Base-by-base conservation (phyloP, 1,284 basidiomycete genomes). In the Termitomyces sp. region DNA sequence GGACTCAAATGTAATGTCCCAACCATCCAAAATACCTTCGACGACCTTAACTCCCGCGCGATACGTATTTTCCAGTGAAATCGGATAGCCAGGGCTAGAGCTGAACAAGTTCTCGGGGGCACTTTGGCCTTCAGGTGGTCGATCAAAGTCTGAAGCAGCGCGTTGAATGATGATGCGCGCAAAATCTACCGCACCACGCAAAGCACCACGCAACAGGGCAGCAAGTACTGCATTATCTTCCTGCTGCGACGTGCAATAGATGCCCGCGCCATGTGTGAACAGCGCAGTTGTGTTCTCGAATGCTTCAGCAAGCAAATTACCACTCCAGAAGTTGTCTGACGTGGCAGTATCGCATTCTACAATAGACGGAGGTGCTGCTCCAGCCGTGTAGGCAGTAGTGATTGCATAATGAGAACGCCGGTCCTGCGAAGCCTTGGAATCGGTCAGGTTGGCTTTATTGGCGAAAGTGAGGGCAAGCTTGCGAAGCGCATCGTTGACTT, bases 241-340 rank as follows among this genome's bases (percentile, higher is more conserved):
- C 18, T 56, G 51, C 39, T 56, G 55, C 3, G 55, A 47, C 18
- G 52, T 53, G 41, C 55, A 53, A 26, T 53, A 56, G 8, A 53
- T 40, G 16, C 52, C 55, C 3, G 35, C 28, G 19, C 52, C 55
- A n/a, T 50, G 46, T 14, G 55, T 56, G 24, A 53, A 56, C 24
- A 56, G 33, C 31, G 33, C 14, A 33, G 52, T 53, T 10, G 55
- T 56, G 18, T 56, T 56, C 26, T 56, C 55, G 19, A 56, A 56
- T 13, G 55, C 55, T 38, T 56, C 49, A 1, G 13, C 43, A 19
- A 56, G 52, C 14, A 56, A 31, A 3, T 26, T 33, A 8, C 52
- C 52, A n/a, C 52, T 56, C 55, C 55, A 53, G 26, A 47, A 56
- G 19, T 51, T 53, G 48, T 56, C 55, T 3, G 55, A 53, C 3